Base-by-base conservation (phyloP, 1,284 basidiomycete genomes). In the Ganoderma meredithae region DNA sequence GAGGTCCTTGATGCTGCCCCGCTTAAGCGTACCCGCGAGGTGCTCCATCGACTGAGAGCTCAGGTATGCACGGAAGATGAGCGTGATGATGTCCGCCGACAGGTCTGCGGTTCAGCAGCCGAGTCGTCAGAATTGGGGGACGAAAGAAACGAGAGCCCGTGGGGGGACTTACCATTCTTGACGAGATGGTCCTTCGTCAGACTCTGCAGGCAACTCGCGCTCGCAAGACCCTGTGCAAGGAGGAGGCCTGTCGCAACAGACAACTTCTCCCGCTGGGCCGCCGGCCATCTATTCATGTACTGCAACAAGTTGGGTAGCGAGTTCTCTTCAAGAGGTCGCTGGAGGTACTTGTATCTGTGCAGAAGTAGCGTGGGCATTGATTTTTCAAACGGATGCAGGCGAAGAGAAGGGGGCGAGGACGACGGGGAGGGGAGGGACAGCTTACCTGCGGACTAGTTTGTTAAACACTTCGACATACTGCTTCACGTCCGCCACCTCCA, bases 321-420 rank as follows among this genome's bases (percentile, higher is more conserved):
- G 53, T 86, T 88, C 79, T 92, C 92, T 82, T 98, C 97, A 61
- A 99, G 90, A 55, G 96, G 95, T 80, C 93, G 95, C 83, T 98
- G 97, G 74, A 99, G 93, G 85, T 98, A 99, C 81, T 98, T 98
- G 87, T 98, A 99, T 82, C 95, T 96, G 25, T n/a, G n/a, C 53
- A 41, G 43, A 25, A 27, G 25, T 3, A 27, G 12, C 9, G 25
- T 53, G 52, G 62, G 13, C 8, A 39, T 53, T 27, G 4, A 8
- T 7, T 52, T 31, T 19, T 19, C 17, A 27, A 19, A 39, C 17
- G 40, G n/a, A 55, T 22, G 36, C 27, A 19, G 7, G 1, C 27
- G 22, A 31, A 15, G 13, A 15, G 31, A 27, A 13, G 33, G 27
- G 12, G 19, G 52, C 72, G 47, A 63, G 58, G 68, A 15, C 22